These are phyloP conservation scores for Physcomitrellopsis africana DNA, from an alignment of 225 moss, liverwort and hornwort genomes.

Conservation along the genomic window DNA sequence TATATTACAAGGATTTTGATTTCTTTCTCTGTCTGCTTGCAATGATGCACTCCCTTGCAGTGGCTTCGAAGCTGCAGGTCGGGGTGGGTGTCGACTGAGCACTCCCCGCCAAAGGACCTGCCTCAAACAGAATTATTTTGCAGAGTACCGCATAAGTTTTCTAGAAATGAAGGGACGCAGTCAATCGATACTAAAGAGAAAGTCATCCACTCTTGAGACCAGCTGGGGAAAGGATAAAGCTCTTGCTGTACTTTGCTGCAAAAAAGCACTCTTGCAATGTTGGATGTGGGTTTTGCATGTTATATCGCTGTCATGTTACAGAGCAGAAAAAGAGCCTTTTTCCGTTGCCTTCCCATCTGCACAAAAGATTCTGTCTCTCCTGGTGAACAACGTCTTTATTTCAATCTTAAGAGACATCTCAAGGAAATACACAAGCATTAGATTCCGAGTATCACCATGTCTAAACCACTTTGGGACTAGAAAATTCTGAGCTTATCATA, in stretches of 20 bases:
- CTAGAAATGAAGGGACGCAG: background rate
- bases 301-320: constrained; percentile 7
- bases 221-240: background rate
- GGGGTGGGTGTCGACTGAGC: background rate
- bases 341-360: background rate
- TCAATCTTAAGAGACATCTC: background rate
- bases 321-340: no score
- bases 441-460: background rate
- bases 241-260: background rate
- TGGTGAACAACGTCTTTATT: constrained; percentile 1
- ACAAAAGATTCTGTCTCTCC: no score
- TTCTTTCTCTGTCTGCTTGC: background rate
- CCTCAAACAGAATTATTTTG: constrained; percentile 19
- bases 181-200: background rate
- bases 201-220: background rate
- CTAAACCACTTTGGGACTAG: background rate
- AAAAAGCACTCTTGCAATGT: background rate
- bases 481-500: background rate
- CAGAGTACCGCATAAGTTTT: background rate
- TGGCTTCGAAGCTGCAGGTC: background rate
- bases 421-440: background rate
- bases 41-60: constrained; percentile 15
- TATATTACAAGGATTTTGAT: background rate
- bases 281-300: constrained; percentile 27
- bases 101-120: constrained; percentile 1